Evolutionary conservation across 192 early-diverging fungal genomes (phyloP).

Genomic region (Coemansia sp.): DNA sequence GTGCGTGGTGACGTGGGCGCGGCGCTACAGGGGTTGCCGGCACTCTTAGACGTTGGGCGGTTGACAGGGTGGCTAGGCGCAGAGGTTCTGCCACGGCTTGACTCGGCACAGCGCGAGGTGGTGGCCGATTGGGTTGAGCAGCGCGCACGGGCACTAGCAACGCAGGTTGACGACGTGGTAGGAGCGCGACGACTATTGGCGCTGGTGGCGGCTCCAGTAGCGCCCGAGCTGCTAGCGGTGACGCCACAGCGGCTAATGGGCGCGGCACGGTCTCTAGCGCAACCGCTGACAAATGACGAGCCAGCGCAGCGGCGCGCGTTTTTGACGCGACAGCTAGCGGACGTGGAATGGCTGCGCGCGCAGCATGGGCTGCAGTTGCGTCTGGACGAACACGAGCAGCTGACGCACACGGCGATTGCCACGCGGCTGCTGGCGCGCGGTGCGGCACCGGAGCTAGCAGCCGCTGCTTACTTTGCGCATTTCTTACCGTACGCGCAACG

Average conservation of each 20-base stretch:
- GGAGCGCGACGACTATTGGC: conserved; percentile 52
- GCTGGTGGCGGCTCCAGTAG: conserved; percentile 31
- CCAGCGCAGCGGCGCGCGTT: conserved; percentile 19
- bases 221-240: conserved; percentile 7
- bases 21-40: conserved; percentile 55
- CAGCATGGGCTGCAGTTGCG: conserved; percentile 48
- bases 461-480: conserved; percentile 55
- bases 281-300: not conserved
- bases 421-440: conserved; percentile 64
- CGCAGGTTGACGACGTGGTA: conserved; percentile 31
- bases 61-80: conserved; percentile 52
- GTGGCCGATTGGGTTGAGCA: conserved; percentile 59
- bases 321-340: conserved; percentile 56
- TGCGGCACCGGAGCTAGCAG: conserved; percentile 59
- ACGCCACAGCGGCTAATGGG: conserved; percentile 41
- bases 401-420: conserved; percentile 50
- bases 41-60: conserved; percentile 13
- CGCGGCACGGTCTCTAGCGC: not conserved
- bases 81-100: conserved; percentile 57
- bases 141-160: conserved; percentile 56
- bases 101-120: conserved; percentile 21
- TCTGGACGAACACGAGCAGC: conserved; percentile 57
- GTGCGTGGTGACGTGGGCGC: conserved; percentile 45
- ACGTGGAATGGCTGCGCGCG: conserved; percentile 58
- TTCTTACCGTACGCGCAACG: conserved; percentile 59